Evolutionary conservation across 164 flowering plant genomes (phyloP).

Genomic region (Aristolochia contorta): DNA sequence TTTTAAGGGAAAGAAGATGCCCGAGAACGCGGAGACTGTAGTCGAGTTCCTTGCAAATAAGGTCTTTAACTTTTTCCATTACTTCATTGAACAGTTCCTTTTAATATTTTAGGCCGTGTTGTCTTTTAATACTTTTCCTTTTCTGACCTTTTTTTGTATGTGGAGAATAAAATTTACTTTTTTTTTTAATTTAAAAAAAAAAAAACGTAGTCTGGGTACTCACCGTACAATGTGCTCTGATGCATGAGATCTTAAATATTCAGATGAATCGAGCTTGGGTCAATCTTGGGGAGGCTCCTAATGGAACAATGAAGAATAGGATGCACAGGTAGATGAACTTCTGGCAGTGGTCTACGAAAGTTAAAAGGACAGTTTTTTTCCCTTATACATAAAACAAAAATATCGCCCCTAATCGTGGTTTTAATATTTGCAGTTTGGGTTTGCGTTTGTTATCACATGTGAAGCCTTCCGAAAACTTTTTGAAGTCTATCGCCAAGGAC

Average conservation of each 20-base stretch:
- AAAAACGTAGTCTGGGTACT: too few relatives aligned
- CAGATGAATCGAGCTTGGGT: slow-evolving; percentile 88
- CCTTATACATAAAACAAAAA: neutral
- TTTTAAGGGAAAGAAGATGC: slow-evolving; percentile 25
- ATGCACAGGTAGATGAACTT: slow-evolving; percentile 44
- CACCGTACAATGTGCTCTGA: too few relatives aligned
- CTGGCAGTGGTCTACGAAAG: neutral
- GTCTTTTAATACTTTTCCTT: neutral
- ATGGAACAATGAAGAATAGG: slow-evolving; percentile 65
- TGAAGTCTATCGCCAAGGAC: slow-evolving; percentile 84
- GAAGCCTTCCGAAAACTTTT: slow-evolving; percentile 80
- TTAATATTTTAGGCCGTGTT: neutral
- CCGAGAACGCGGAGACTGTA: slow-evolving; percentile 49
- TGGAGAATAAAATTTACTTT: neutral
- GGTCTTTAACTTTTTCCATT: slow-evolving; percentile 21
- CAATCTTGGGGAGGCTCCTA: slow-evolving; percentile 66
- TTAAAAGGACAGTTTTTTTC: neutral
- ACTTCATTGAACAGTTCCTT: too few relatives aligned
- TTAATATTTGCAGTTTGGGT: slow-evolving; percentile 45
- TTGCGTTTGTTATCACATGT: slow-evolving; percentile 59
- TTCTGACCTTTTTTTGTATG: neutral
- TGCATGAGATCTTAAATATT: neutral
- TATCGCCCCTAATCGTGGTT: neutral
- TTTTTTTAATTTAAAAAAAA: neutral
- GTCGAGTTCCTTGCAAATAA: slow-evolving; percentile 59